Evolutionary conservation across 2,329 filamentous ascomycete species (phyloP).

Genomic region (Magnaporthiopsis incrustans): DNA sequence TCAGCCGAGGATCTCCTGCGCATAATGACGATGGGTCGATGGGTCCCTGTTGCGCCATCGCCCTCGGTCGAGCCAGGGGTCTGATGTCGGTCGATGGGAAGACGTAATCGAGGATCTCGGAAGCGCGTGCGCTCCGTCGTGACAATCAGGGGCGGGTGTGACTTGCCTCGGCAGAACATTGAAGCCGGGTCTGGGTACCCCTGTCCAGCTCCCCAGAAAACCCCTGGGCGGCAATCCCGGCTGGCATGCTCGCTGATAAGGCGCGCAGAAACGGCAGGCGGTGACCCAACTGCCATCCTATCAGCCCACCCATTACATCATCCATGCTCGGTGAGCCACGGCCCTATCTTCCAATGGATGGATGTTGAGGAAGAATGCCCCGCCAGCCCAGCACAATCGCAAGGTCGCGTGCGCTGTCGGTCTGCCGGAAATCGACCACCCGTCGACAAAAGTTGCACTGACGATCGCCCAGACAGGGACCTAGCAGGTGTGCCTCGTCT

Average conservation of each 20-base stretch:
- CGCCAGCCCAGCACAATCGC: too few relatives aligned
- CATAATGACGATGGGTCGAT: not conserved
- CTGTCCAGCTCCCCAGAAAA: not conserved
- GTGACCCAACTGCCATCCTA: not conserved
- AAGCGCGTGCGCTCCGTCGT: not conserved
- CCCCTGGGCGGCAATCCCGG: not conserved
- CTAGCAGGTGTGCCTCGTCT: too few relatives aligned
- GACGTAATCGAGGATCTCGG: not conserved
- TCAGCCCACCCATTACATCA: slow-evolving; percentile 1
- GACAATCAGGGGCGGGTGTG: not conserved
- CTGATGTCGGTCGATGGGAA: not conserved
- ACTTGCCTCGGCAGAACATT: not conserved
- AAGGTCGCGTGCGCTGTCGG: too few relatives aligned
- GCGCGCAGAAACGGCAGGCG: not conserved
- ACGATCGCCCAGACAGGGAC: too few relatives aligned
- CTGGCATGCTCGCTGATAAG: not conserved
- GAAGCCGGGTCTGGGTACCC: too few relatives aligned
- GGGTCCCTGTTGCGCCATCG: not conserved
- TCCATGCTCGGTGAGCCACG: not conserved
- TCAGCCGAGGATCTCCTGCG: not conserved
- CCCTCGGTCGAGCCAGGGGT: not conserved
- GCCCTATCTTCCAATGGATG: not conserved
- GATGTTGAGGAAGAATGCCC: not conserved
- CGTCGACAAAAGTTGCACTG: not conserved
- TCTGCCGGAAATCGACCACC: not conserved